Conservation (phyloP, 225 moss, liverwort and hornwort species). For the Pleurozium schreberi region DNA sequence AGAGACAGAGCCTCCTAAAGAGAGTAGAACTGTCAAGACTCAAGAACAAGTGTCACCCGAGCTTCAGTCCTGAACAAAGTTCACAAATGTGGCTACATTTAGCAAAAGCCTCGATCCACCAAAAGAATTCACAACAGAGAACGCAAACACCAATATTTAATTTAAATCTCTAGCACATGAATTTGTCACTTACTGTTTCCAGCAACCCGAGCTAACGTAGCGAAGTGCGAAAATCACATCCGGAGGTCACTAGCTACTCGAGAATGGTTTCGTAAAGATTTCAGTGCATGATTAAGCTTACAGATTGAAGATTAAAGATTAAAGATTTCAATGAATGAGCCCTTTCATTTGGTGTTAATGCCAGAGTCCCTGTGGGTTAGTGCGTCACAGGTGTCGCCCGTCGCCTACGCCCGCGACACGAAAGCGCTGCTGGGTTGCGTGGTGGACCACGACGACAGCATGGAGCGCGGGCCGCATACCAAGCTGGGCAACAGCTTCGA, state of each 20-base stretch:
- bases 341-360: neutral
- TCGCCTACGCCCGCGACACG: conserved; percentile 74
- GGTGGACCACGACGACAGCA: conserved; percentile 74
- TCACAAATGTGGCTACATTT: neutral
- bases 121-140: neutral
- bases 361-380: neutral
- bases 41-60: neutral
- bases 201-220: neutral
- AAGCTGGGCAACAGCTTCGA: conserved; percentile 64
- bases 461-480: conserved; percentile 73
- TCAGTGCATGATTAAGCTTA: neutral
- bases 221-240: neutral
- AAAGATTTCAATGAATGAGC: neutral
- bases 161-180: neutral
- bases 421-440: conserved; percentile 66
- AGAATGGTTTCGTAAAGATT: neutral
- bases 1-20: neutral
- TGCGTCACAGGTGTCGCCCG: conserved; percentile 53
- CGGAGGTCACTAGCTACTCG: neutral
- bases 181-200: neutral
- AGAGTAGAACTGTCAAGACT: neutral
- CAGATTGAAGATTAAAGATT: no score
- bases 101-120: neutral
- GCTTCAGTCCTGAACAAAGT: neutral
- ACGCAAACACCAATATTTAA: no score